Evolutionary conservation across 164 flowering plant species (phyloP).

Genomic region (Taxillus chinensis): DNA sequence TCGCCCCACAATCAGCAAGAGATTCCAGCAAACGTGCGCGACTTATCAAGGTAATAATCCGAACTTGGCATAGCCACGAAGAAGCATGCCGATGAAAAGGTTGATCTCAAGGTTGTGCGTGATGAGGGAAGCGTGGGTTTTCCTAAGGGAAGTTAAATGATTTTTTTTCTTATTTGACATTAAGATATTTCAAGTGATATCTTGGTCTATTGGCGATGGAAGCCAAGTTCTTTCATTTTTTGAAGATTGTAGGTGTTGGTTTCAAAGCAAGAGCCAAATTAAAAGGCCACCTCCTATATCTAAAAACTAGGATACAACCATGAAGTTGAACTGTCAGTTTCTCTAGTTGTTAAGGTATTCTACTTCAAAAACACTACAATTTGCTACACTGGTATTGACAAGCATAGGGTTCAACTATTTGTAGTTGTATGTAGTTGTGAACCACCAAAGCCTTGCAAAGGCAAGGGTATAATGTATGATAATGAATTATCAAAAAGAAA

Average conservation of each 20-base stretch:
- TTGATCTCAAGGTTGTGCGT: too few species aligned
- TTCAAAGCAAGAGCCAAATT: conserved; percentile 90
- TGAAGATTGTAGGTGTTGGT: conserved; percentile 87
- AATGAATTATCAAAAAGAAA: conserved; percentile 83
- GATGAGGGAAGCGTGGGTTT: too few species aligned
- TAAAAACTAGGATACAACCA: conserved; percentile 87
- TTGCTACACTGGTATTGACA: conserved; percentile 81
- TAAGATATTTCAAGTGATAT: not conserved
- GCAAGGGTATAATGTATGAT: conserved; percentile 78
- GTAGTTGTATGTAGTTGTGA: conserved; percentile 81
- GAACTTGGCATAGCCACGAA: too few species aligned
- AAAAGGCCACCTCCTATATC: conserved; percentile 61
- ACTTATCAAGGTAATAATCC: too few species aligned
- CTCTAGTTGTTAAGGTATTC: conserved; percentile 85
- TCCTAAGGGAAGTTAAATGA: too few species aligned
- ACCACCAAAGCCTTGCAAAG: conserved; percentile 87
- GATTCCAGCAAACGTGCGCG: too few species aligned
- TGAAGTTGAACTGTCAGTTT: conserved; percentile 81
- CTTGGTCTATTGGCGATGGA: conserved; percentile 32
- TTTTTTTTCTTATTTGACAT: not conserved
- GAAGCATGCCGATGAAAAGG: too few species aligned
- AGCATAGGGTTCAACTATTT: conserved; percentile 72
- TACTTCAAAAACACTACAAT: conserved; percentile 69
- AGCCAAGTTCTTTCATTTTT: conserved; percentile 74
- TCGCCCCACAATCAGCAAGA: too few species aligned